Conservation (phyloP, 1,284 basidiomycete species). For the Phellinidium pouzarii region DNA sequence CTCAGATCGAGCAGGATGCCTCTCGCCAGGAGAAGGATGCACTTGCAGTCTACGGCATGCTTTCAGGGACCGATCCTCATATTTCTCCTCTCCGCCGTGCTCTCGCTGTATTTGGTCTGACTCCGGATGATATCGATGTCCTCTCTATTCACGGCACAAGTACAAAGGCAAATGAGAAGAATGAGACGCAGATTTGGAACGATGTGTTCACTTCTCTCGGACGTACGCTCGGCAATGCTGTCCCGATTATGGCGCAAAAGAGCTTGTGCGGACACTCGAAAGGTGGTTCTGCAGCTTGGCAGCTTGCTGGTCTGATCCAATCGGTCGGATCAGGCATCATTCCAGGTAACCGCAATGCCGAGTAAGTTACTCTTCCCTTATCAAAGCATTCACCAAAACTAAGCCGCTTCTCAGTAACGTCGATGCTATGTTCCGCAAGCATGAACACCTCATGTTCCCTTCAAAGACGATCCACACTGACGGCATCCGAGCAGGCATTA, state of each 20-base stretch:
- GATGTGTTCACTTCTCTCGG: slow-evolving; percentile 84
- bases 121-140: slow-evolving; percentile 86
- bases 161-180: slow-evolving; percentile 97
- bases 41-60: slow-evolving; percentile 87
- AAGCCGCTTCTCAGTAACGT: slow-evolving; percentile 63
- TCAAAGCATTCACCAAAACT: slow-evolving; percentile 21
- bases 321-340: slow-evolving; percentile 81
- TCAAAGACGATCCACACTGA: slow-evolving; percentile 93
- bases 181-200: slow-evolving; percentile 97
- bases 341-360: slow-evolving; percentile 95
- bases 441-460: slow-evolving; percentile 92
- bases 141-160: slow-evolving; percentile 92
- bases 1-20: slow-evolving; percentile 86
- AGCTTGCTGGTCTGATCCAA: slow-evolving; percentile 90
- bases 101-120: slow-evolving; percentile 93
- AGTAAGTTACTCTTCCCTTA: slow-evolving; percentile 45
- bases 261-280: slow-evolving; percentile 94
- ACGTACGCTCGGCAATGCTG: slow-evolving; percentile 89
- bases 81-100: slow-evolving; percentile 90
- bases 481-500: slow-evolving; percentile 84
- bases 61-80: slow-evolving; percentile 80
- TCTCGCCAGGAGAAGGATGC: slow-evolving; percentile 87
- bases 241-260: slow-evolving; percentile 97
- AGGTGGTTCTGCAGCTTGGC: slow-evolving; percentile 97
- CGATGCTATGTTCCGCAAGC: slow-evolving; percentile 86